Evolutionary conservation across 1,139 yeast genomes (phyloP).

Genomic region (Arxiozyma heterogenica): DNA sequence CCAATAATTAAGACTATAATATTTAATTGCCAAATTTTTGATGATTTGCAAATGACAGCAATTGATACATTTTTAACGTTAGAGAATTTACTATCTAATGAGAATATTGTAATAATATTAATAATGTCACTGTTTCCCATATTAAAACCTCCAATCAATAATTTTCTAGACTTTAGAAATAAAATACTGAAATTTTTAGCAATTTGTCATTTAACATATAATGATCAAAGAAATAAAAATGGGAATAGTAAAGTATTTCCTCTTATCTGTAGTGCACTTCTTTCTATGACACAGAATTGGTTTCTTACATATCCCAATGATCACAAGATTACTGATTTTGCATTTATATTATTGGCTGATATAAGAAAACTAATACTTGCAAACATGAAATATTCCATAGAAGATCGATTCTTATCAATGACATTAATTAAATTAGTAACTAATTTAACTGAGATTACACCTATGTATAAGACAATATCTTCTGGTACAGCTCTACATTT

Average conservation of each 20-base stretch:
- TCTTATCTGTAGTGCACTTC: constrained; percentile 7
- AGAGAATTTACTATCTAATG: constrained; percentile 11
- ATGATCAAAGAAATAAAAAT: neutral
- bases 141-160: constrained; percentile 4
- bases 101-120: constrained; percentile 8
- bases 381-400: constrained; percentile 8
- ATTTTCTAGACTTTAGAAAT: constrained; percentile 3
- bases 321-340: constrained; percentile 1
- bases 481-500: constrained; percentile 2
- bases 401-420: constrained; percentile 12
- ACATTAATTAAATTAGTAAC: constrained; percentile 8
- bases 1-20: constrained; percentile 6
- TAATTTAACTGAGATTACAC: constrained; percentile 5
- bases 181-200: constrained; percentile 12
- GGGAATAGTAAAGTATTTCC: constrained; percentile 7
- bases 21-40: constrained; percentile 10
- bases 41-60: constrained; percentile 5
- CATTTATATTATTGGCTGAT: constrained; percentile 11
- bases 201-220: constrained; percentile 11
- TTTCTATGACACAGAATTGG: constrained; percentile 13
- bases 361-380: constrained; percentile 11
- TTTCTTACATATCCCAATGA: neutral
- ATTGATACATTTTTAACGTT: constrained; percentile 11
- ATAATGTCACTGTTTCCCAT: constrained; percentile 9
- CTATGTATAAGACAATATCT: constrained; percentile 1